Evolutionary conservation across 176 grass and related monocot genomes (phyloP).

Genomic region (Aegilops longissima): DNA sequence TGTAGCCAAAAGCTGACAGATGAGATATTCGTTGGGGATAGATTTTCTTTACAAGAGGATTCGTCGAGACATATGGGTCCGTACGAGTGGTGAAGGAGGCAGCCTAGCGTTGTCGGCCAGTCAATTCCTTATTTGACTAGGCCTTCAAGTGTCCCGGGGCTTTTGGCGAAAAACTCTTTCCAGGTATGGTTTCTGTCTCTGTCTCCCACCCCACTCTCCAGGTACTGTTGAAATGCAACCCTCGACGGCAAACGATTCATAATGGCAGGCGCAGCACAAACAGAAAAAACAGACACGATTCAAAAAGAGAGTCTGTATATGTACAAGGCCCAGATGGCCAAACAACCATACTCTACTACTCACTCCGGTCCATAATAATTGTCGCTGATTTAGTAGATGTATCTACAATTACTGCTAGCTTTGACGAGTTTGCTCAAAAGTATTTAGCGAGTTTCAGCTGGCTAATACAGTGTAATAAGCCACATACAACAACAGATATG

Average conservation of each 20-base stretch:
- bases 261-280: not conserved
- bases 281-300: not conserved
- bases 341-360: not conserved
- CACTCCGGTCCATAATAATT: no score
- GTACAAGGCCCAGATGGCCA: not conserved
- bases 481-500: conserved; percentile 16
- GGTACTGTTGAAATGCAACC: not conserved
- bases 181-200: not conserved
- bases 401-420: no score
- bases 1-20: not conserved
- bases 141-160: no score
- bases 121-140: not conserved
- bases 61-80: not conserved
- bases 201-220: not conserved
- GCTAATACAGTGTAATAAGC: conserved; percentile 7
- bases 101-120: not conserved
- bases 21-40: not conserved
- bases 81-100: not conserved
- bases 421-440: not conserved
- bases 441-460: not conserved
- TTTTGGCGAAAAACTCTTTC: not conserved
- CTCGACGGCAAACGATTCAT: not conserved
- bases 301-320: not conserved
- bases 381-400: no score
- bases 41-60: not conserved